A percentile compares a stretch with the other conserved stretches of the same genome.
These are phyloP conservation scores for Candida gorgasii DNA, from an alignment of 805 yeast species.

Conservation along the genomic window DNA sequence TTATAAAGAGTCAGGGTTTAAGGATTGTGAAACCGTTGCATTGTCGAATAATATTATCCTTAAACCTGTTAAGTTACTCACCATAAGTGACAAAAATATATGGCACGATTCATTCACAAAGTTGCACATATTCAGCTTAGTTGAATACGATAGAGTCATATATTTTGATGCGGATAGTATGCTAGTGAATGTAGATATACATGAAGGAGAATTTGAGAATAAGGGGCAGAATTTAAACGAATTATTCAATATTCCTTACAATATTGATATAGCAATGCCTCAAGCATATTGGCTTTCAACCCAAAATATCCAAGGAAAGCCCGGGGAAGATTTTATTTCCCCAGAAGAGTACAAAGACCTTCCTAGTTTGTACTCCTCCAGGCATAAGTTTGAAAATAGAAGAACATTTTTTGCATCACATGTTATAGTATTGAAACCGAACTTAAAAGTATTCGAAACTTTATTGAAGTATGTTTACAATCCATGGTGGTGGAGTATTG, in stretches of 20 bases:
- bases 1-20: slow-evolving; percentile 16
- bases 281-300: slow-evolving; percentile 37
- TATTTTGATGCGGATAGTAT: slow-evolving; percentile 61
- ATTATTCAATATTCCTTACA: slow-evolving; percentile 27
- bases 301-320: slow-evolving; percentile 14
- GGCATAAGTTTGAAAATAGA: slow-evolving; percentile 29
- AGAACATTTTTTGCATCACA: slow-evolving; percentile 42
- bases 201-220: neutral
- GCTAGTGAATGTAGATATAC: slow-evolving; percentile 19
- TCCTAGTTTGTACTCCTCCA: slow-evolving; percentile 21
- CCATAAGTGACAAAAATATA: slow-evolving; percentile 13
- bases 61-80: slow-evolving; percentile 19
- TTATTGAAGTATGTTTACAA: slow-evolving; percentile 23
- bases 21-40: slow-evolving; percentile 15
- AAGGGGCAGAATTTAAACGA: slow-evolving; percentile 27
- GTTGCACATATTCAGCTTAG: slow-evolving; percentile 49
- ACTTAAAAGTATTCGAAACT: slow-evolving; percentile 23
- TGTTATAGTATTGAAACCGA: slow-evolving; percentile 63
- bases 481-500: slow-evolving; percentile 32
- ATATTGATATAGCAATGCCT: slow-evolving; percentile 30
- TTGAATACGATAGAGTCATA: slow-evolving; percentile 52
- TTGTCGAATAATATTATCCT: slow-evolving; percentile 25
- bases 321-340: slow-evolving; percentile 4
- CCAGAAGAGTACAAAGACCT: slow-evolving; percentile 9
- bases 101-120: slow-evolving; percentile 61